Evolutionary conservation across 1,139 yeast species (phyloP).

Genomic region (Sugiyamaella xylanicola): DNA sequence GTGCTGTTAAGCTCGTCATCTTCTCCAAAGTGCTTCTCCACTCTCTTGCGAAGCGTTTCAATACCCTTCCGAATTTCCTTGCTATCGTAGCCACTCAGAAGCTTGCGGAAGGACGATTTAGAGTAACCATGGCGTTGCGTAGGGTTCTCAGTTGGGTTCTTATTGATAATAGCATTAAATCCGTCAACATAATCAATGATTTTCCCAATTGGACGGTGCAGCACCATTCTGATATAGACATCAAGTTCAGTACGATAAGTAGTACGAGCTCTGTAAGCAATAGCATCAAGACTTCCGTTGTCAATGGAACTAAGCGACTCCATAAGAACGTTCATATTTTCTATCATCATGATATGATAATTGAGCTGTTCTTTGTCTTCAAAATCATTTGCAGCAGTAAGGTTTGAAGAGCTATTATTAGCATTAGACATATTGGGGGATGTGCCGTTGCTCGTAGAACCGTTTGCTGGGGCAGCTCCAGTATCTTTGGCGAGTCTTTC

Average conservation of each 20-base stretch:
- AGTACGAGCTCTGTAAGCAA: slow-evolving; percentile 42
- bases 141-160: slow-evolving; percentile 48
- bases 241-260: slow-evolving; percentile 51
- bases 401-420: slow-evolving; percentile 14
- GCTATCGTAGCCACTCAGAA: slow-evolving; percentile 57
- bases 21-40: slow-evolving; percentile 59
- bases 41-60: slow-evolving; percentile 56
- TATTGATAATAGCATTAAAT: slow-evolving; percentile 55
- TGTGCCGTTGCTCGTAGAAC: slow-evolving; percentile 20
- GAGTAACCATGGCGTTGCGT: slow-evolving; percentile 67
- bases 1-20: slow-evolving; percentile 39
- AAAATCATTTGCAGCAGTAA: slow-evolving; percentile 28
- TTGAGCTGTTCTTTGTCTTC: slow-evolving; percentile 60
- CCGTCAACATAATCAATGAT: slow-evolving; percentile 66
- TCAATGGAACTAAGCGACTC: slow-evolving; percentile 49
- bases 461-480: slow-evolving; percentile 18
- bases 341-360: slow-evolving; percentile 61
- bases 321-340: slow-evolving; percentile 61
- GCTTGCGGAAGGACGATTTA: slow-evolving; percentile 57
- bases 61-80: slow-evolving; percentile 62
- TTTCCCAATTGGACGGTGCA: slow-evolving; percentile 64
- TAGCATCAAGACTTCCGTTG: slow-evolving; percentile 29
- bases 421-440: slow-evolving; percentile 20
- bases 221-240: slow-evolving; percentile 53
- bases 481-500: slow-evolving; percentile 38